These are phyloP conservation scores for Scytalidium sp. DNA, from an alignment of 2,329 filamentous ascomycete genomes.

Conservation along the genomic window DNA sequence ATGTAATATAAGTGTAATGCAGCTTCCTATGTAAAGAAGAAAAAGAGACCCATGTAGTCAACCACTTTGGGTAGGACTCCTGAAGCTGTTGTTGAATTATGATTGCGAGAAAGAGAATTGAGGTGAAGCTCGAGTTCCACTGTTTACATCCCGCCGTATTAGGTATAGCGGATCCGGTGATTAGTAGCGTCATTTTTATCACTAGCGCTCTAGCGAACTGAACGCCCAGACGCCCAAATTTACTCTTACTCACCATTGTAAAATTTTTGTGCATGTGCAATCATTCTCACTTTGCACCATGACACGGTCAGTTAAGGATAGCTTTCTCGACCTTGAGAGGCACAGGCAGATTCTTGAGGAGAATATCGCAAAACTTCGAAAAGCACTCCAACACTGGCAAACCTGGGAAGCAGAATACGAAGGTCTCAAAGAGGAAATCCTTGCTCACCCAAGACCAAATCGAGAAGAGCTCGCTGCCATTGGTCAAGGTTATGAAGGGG, in stretches of 20 bases:
- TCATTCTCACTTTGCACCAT: constrained; percentile 11
- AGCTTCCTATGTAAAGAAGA: background rate
- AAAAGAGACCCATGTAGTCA: background rate
- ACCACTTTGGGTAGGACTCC: background rate
- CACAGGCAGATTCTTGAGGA: constrained; percentile 74
- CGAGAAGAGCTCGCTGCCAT: constrained; percentile 51
- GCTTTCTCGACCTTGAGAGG: constrained; percentile 66
- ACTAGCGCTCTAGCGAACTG: no score
- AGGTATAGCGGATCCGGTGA: background rate
- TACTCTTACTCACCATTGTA: no score
- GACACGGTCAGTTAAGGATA: constrained; percentile 26
- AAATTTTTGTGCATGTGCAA: background rate
- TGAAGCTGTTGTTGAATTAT: background rate
- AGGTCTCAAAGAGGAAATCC: constrained; percentile 78
- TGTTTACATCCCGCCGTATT: background rate
- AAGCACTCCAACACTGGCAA: constrained; percentile 82
- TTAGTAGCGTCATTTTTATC: no score
- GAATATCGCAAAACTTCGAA: constrained; percentile 69
- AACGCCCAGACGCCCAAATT: no score
- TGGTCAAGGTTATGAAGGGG: constrained; percentile 46
- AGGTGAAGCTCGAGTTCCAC: background rate
- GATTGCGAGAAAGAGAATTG: background rate
- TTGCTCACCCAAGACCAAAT: constrained; percentile 42
- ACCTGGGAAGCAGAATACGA: constrained; percentile 92
- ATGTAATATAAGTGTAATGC: background rate